These are phyloP conservation scores for Fragosphaeria purpurea DNA, from an alignment of 2,329 filamentous ascomycete species.

Conservation along the genomic window DNA sequence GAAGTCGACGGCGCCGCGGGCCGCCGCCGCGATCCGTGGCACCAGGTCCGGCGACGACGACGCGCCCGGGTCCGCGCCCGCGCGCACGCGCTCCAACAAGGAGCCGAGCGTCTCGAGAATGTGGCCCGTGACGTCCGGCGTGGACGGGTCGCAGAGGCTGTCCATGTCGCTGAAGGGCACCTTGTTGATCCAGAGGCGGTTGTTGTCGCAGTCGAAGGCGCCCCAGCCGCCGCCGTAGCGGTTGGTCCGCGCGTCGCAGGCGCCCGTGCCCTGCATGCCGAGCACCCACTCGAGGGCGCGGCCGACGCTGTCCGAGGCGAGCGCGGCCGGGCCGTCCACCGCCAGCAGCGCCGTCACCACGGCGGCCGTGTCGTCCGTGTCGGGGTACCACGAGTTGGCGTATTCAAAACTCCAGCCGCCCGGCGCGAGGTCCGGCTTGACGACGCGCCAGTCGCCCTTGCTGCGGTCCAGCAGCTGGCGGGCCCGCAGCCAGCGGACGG, in stretches of 20 bases:
- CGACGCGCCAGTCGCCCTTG: conserved; percentile 21
- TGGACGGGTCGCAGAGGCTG: conserved; percentile 23
- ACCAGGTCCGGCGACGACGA: background rate
- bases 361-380: conserved; percentile 24
- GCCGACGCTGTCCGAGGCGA: background rate
- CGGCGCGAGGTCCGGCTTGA: conserved; percentile 12
- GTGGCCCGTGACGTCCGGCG: conserved; percentile 24
- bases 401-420: conserved; percentile 24
- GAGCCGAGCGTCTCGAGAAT: conserved; percentile 11
- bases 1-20: conserved; percentile 15
- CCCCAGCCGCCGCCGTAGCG: conserved; percentile 27
- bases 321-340: conserved; percentile 11
- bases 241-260: too few species aligned
- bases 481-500: conserved; percentile 12
- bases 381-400: conserved; percentile 21
- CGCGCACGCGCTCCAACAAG: background rate
- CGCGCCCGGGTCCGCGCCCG: background rate
- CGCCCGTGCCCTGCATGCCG: conserved; percentile 20
- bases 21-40: conserved; percentile 3
- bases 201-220: conserved; percentile 24
- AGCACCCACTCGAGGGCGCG: conserved; percentile 18
- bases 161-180: conserved; percentile 28
- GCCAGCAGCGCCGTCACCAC: conserved; percentile 20
- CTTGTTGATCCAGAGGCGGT: conserved; percentile 22
- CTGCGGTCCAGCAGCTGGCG: conserved; percentile 17